Conservation (phyloP, 23 red algal species). For the Cyanidioschyzon merolae region DNA sequence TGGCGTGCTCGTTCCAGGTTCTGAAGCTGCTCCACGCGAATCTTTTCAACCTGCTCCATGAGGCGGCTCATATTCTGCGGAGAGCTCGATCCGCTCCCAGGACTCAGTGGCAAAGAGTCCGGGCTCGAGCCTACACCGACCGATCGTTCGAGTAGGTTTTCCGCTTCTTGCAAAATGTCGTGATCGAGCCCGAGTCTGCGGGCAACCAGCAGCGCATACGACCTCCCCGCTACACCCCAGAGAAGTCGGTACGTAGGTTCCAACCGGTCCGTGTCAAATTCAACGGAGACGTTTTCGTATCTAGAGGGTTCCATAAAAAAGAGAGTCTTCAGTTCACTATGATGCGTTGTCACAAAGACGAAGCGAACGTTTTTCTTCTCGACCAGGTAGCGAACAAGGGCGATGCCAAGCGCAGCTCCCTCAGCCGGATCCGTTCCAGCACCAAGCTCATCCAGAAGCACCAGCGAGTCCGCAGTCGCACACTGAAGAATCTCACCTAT, state of each 20-base stretch:
- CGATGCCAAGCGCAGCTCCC: slow-evolving; percentile 77
- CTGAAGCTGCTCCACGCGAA: background rate
- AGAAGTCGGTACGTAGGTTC: slow-evolving; percentile 75
- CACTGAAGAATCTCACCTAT: slow-evolving; percentile 57
- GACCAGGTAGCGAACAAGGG: slow-evolving; percentile 58
- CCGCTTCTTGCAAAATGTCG: slow-evolving; percentile 38
- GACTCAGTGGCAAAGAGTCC: background rate
- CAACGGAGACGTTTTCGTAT: slow-evolving; percentile 90
- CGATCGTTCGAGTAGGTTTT: background rate
- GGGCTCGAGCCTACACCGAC: background rate
- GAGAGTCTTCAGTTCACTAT: slow-evolving; percentile 83
- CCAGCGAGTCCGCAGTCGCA: slow-evolving; percentile 35
- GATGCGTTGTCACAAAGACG: slow-evolving; percentile 91
- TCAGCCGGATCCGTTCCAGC: slow-evolving; percentile 94
- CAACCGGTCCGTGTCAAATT: slow-evolving; percentile 75
- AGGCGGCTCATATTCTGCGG: background rate
- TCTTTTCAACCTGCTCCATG: background rate
- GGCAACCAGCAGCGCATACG: slow-evolving; percentile 75
- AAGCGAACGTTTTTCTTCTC: slow-evolving; percentile 32
- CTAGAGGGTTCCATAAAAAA: slow-evolving; percentile 41
- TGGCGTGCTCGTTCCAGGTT: background rate
- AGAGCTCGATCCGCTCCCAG: too few relatives aligned
- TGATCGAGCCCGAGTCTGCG: slow-evolving; percentile 42
- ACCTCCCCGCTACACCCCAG: slow-evolving; percentile 88
- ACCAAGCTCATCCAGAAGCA: slow-evolving; percentile 93